A percentile compares a stretch with the other conserved stretches of the same genome.
Evolutionary conservation across 805 yeast species (phyloP).

Genomic region (Candida berthetii): DNA sequence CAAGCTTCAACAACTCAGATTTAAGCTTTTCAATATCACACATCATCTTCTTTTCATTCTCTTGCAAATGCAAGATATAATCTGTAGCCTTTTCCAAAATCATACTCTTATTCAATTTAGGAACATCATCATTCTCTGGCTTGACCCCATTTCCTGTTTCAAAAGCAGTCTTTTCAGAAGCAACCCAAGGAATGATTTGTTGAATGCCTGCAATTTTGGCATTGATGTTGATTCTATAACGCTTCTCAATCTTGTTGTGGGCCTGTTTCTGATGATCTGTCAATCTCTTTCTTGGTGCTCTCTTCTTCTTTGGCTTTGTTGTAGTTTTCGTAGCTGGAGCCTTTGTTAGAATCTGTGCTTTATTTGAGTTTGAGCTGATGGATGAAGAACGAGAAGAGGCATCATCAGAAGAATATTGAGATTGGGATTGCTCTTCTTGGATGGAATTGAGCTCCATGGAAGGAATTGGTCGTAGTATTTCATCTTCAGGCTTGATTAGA

Average conservation of each 20-base stretch:
- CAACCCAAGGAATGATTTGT: constrained; percentile 62
- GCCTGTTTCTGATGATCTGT: constrained; percentile 61
- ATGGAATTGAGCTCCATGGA: constrained; percentile 4
- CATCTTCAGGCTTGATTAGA: constrained; percentile 19
- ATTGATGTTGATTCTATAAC: constrained; percentile 66
- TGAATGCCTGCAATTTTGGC: constrained; percentile 65
- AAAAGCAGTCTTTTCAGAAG: constrained; percentile 56
- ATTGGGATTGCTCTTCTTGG: not conserved
- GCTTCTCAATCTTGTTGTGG: constrained; percentile 67
- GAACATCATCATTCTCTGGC: constrained; percentile 15
- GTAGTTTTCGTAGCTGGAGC: constrained; percentile 3
- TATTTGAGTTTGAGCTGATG: not conserved
- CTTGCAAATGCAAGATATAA: constrained; percentile 48
- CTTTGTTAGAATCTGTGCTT: constrained; percentile 2
- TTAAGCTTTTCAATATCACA: constrained; percentile 2
- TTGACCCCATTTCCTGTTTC: constrained; percentile 30
- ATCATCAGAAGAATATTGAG: constrained; percentile 10
- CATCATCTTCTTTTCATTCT: constrained; percentile 34
- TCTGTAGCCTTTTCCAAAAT: constrained; percentile 64
- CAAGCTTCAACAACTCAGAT: not conserved
- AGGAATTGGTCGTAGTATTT: constrained; percentile 5
- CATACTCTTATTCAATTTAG: constrained; percentile 57
- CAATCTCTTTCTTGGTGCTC: constrained; percentile 49
- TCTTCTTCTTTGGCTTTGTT: constrained; percentile 30
- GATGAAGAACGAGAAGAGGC: not conserved